Percentiles rank a stretch among this genome's conserved stretches.
Evolutionary conservation across 2,329 filamentous ascomycete genomes (phyloP).

Genomic region (Botryotinia narcissicola): DNA sequence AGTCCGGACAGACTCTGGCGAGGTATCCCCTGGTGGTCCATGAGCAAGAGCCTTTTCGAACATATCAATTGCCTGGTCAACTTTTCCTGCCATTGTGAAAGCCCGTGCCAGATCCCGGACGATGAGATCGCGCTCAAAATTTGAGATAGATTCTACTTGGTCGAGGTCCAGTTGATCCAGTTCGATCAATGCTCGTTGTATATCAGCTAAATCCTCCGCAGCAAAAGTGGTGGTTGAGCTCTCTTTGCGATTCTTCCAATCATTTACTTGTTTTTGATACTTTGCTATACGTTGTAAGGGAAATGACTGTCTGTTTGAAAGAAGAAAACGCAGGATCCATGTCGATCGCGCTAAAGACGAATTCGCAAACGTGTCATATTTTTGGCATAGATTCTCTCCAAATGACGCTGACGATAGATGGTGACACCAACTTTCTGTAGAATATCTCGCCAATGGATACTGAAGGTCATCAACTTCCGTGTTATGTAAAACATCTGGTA

Average conservation of each 20-base stretch:
- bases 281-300: constrained; percentile 17
- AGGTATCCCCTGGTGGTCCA: background rate
- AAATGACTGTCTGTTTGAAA: constrained; percentile 10
- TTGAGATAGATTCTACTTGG: constrained; percentile 1
- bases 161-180: background rate
- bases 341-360: constrained; percentile 8
- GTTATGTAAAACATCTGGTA: background rate
- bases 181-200: constrained; percentile 16
- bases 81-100: constrained; percentile 15
- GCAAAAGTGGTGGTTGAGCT: background rate
- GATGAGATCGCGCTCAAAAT: constrained; percentile 13
- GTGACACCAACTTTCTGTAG: constrained; percentile 18
- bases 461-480: background rate
- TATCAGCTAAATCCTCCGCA: constrained; percentile 17
- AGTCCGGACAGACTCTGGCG: background rate
- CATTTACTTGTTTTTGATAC: constrained; percentile 11
- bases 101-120: constrained; percentile 16
- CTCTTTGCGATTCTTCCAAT: constrained; percentile 6
- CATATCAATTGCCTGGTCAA: constrained; percentile 8
- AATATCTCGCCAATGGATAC: constrained; percentile 10
- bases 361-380: background rate
- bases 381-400: background rate
- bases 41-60: constrained; percentile 4
- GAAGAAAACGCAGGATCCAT: constrained; percentile 15
- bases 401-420: constrained; percentile 14